phyloP scores from a whole-genome alignment of 495 filamentous ascomycete species.

The Neurospora sp. region DNA sequence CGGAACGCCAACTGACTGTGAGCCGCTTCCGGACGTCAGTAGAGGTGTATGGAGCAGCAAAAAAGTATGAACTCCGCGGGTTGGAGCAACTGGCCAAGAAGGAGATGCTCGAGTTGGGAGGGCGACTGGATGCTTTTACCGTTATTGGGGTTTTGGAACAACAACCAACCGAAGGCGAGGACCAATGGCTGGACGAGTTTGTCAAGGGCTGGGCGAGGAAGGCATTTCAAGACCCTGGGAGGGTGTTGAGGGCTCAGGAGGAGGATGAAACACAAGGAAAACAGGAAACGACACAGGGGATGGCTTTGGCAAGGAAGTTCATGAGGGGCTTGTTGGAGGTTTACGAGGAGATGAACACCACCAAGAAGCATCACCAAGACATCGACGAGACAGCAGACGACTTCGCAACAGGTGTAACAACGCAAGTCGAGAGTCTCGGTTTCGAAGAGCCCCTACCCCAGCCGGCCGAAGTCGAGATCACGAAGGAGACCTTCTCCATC shows the following conservation, averaged over 20 bases:
- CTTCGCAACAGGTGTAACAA: background rate
- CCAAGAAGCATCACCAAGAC: background rate
- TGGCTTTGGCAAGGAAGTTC: background rate
- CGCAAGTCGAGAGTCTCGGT: background rate
- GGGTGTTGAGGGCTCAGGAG: background rate
- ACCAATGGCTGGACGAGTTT: background rate
- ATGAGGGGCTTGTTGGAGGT: background rate
- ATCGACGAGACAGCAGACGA: background rate
- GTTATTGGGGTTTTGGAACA: background rate
- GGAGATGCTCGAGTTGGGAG: slow-evolving; percentile 1
- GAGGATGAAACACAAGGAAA: background rate
- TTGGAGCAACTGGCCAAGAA: slow-evolving; percentile 10
- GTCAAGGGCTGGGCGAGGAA: background rate
- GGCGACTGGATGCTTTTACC: background rate
- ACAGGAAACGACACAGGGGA: background rate
- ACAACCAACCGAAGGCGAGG: background rate
- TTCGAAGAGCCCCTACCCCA: background rate
- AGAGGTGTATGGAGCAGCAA: slow-evolving; percentile 9
- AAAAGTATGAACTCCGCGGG: slow-evolving; percentile 2
- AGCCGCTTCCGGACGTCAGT: slow-evolving; percentile 1
- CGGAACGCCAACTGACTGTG: background rate
- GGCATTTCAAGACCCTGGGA: background rate
- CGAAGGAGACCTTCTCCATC: background rate
- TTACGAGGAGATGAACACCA: background rate
- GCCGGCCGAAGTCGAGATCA: background rate